Evolutionary conservation across 176 grass and related monocot genomes (phyloP).

Genomic region (Carex myosuroides): DNA sequence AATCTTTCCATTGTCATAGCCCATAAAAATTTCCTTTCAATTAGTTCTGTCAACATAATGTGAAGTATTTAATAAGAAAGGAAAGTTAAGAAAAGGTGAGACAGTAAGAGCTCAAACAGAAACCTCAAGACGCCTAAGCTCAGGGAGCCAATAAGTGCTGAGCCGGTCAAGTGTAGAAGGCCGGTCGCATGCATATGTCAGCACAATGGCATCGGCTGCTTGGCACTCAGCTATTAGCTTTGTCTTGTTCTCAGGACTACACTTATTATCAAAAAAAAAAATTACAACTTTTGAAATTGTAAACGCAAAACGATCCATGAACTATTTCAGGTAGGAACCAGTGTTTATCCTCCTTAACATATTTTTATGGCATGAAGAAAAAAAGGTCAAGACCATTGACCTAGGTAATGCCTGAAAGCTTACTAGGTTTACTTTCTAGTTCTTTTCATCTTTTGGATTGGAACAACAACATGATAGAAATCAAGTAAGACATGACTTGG

Average conservation of each 20-base stretch:
- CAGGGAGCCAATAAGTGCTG: constrained; percentile 85
- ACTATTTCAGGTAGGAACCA: background rate
- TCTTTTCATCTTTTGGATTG: background rate
- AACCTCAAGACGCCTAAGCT: constrained; percentile 82
- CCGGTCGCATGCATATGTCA: constrained; percentile 81
- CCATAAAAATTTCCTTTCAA: background rate
- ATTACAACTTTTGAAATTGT: background rate
- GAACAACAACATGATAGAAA: background rate
- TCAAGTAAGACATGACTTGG: background rate
- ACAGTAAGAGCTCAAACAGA: background rate
- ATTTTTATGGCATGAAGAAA: background rate
- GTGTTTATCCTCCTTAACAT: background rate
- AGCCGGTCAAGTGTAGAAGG: constrained; percentile 72
- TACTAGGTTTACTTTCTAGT: background rate
- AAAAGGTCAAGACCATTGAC: background rate
- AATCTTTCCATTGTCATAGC: background rate
- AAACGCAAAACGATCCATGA: background rate
- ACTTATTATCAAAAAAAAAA: background rate
- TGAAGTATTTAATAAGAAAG: background rate
- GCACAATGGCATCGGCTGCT: constrained; percentile 71
- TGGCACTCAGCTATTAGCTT: constrained; percentile 91
- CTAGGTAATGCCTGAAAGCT: background rate
- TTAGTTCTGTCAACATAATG: background rate
- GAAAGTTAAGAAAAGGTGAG: background rate
- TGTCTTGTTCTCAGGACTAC: constrained; percentile 71